phyloP scores from a whole-genome alignment of 208 protist species.

The Leishmania tarentolae region DNA sequence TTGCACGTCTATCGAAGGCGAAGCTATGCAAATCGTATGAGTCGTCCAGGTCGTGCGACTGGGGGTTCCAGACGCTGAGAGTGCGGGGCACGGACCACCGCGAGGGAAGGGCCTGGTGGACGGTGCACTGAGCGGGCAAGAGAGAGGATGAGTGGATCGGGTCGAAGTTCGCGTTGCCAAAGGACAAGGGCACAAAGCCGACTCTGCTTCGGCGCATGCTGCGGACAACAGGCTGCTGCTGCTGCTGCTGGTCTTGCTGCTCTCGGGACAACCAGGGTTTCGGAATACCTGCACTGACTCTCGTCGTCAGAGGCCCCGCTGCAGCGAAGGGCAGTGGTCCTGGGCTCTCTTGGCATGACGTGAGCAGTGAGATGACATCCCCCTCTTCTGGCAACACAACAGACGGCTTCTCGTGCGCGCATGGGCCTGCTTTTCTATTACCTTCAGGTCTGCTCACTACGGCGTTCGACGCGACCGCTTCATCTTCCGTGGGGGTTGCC shows the following conservation, averaged over 20 bases:
- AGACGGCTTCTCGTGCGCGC: neutral
- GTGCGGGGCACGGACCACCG: neutral
- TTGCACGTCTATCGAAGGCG: constrained; percentile 8
- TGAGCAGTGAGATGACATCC: neutral
- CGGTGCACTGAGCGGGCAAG: neutral
- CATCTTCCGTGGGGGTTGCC: neutral
- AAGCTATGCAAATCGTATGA: constrained; percentile 22
- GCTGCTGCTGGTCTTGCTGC: neutral
- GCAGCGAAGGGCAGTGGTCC: neutral
- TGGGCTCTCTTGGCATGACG: neutral
- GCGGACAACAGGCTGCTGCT: neutral
- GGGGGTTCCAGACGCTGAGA: constrained; percentile 7
- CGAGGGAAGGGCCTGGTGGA: neutral
- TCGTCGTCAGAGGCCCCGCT: too few species aligned
- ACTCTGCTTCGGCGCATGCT: neutral
- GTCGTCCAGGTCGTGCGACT: neutral
- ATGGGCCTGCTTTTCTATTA: too few species aligned
- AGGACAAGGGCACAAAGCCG: constrained; percentile 19
- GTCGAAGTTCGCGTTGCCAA: neutral
- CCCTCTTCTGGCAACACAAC: neutral
- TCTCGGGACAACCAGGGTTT: neutral
- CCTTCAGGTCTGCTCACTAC: neutral
- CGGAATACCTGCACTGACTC: neutral
- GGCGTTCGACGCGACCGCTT: neutral
- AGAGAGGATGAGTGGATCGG: neutral